Conservation (phyloP, 139 green algal species). For the Nannochloris sp. region DNA sequence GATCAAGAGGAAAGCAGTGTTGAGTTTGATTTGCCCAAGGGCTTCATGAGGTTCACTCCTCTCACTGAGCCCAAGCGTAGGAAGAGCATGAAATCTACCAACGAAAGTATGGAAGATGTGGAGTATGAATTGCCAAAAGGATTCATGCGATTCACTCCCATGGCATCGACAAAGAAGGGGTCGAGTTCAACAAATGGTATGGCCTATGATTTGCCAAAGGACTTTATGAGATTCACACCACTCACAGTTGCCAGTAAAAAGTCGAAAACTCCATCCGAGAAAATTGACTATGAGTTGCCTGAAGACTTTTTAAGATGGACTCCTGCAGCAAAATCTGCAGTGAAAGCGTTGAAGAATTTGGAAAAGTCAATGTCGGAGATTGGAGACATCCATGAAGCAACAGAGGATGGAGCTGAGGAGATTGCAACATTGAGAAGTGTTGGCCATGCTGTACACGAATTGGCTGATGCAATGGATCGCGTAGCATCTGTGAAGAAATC, state of each 20-base stretch:
- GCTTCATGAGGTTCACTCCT: conserved; percentile 5
- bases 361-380: neutral
- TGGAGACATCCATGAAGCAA: conserved; percentile 1
- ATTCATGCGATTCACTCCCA: neutral
- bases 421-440: conserved; percentile 4
- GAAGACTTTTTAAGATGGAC: conserved; percentile 11
- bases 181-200: neutral
- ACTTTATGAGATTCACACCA: conserved; percentile 10
- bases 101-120: neutral
- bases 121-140: conserved; percentile 1
- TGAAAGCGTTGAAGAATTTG: no score
- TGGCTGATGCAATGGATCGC: neutral
- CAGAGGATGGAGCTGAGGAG: neutral
- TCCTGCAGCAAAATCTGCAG: neutral
- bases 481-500: neutral
- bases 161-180: neutral
- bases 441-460: neutral
- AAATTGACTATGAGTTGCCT: conserved; percentile 19
- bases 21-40: conserved; percentile 23
- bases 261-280: neutral
- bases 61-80: neutral
- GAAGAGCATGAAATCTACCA: neutral
- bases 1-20: conserved; percentile 12
- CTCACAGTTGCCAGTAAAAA: conserved; percentile 17
- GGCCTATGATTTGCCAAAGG: neutral